phyloP scores from a whole-genome alignment of 306 rosid genomes.

The Dalbergia cochinchinensis region DNA sequence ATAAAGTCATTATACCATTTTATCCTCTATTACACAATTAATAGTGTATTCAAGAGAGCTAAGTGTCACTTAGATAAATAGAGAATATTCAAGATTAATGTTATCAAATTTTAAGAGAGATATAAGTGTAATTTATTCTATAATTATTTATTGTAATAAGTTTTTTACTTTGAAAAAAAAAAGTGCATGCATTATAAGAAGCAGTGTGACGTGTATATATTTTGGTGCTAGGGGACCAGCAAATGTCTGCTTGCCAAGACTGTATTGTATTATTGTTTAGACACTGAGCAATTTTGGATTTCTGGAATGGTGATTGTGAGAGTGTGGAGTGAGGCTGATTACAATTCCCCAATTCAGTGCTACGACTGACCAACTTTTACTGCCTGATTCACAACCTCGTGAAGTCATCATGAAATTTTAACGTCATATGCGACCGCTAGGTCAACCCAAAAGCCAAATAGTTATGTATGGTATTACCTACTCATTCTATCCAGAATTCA shows the following conservation, averaged over 20 bases:
- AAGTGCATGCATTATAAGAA: background rate
- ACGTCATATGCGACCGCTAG: slow-evolving; percentile 32
- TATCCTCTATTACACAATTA: no score
- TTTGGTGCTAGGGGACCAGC: slow-evolving; percentile 46
- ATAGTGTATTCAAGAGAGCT: no score
- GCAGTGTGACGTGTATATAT: background rate
- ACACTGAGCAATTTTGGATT: slow-evolving; percentile 48
- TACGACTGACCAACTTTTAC: slow-evolving; percentile 50
- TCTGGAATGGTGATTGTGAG: background rate
- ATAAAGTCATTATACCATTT: no score
- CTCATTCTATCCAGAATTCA: background rate
- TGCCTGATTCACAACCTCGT: slow-evolving; percentile 57
- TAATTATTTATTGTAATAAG: no score
- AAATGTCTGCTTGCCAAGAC: slow-evolving; percentile 40
- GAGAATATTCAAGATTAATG: no score
- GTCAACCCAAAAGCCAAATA: slow-evolving; percentile 46
- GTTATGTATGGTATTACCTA: background rate
- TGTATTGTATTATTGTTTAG: slow-evolving; percentile 37
- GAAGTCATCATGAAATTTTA: slow-evolving; percentile 65
- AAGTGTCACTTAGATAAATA: no score
- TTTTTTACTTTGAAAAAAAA: background rate
- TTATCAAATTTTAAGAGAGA: no score
- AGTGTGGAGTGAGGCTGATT: slow-evolving; percentile 29
- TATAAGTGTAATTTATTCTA: no score
- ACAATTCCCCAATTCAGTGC: slow-evolving; percentile 56